A percentile compares a stretch with the other conserved stretches of the same genome.
phyloP scores from a whole-genome alignment of 768 basidiomycete species.

The Pisolithus marmoratus region DNA sequence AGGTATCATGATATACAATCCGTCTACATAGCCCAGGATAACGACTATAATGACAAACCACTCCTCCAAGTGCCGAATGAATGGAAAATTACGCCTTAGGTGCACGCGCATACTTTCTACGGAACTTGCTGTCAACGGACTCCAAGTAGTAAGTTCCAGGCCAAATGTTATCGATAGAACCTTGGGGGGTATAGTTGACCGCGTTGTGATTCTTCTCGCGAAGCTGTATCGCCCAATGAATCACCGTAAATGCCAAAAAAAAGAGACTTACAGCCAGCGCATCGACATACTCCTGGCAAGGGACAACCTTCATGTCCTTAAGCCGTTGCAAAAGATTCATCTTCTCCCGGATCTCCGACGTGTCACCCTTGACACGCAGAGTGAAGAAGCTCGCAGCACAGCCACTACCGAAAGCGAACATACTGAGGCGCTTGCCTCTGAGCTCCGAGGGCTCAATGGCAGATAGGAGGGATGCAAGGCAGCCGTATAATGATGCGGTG shows the following conservation, averaged over 20 bases:
- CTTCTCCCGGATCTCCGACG: constrained; percentile 71
- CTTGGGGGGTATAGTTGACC: constrained; percentile 75
- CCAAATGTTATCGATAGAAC: constrained; percentile 90
- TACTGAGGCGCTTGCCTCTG: constrained; percentile 76
- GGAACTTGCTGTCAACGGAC: constrained; percentile 83
- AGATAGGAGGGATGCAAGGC: constrained; percentile 82
- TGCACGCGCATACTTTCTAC: constrained; percentile 73
- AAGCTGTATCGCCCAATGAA: constrained; percentile 45
- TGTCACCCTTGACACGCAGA: constrained; percentile 82
- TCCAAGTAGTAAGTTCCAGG: constrained; percentile 91
- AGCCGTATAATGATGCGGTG: constrained; percentile 93
- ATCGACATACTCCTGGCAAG: constrained; percentile 88
- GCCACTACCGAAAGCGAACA: constrained; percentile 97
- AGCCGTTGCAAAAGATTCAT: constrained; percentile 77
- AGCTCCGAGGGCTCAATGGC: constrained; percentile 65
- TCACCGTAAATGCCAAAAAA: neutral
- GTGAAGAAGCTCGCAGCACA: constrained; percentile 95
- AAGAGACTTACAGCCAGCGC: constrained; percentile 56
- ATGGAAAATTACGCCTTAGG: constrained; percentile 23
- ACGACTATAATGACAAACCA: neutral
- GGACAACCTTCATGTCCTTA: constrained; percentile 82
- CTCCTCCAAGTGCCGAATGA: neutral
- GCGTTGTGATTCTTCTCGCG: constrained; percentile 97
- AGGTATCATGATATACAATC: neutral
- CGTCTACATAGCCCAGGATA: neutral